phyloP scores from a whole-genome alignment of 495 filamentous ascomycete species.

The Oidiodendron maius region DNA sequence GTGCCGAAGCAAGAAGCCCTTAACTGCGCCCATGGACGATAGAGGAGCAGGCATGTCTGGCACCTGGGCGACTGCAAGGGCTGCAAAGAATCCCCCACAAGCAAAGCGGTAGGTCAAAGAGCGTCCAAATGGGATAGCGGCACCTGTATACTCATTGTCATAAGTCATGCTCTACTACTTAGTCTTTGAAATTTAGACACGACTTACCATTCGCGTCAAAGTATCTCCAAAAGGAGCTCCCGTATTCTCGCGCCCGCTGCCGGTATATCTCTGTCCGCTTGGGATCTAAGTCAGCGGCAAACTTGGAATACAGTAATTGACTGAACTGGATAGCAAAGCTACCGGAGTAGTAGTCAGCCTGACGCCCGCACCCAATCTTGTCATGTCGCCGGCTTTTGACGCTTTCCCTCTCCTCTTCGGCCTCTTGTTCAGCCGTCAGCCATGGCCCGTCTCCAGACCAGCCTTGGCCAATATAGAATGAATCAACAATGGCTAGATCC shows the following conservation, averaged over 20 bases:
- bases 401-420: too few relatives aligned
- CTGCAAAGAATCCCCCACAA: too few relatives aligned
- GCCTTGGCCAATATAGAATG: slow-evolving; percentile 51
- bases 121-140: slow-evolving; percentile 68
- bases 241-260: slow-evolving; percentile 41
- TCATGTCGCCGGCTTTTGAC: too few relatives aligned
- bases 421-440: too few relatives aligned
- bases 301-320: slow-evolving; percentile 49
- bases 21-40: too few relatives aligned
- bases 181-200: slow-evolving; percentile 1
- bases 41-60: too few relatives aligned
- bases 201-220: slow-evolving; percentile 42
- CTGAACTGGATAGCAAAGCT: slow-evolving; percentile 56
- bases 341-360: slow-evolving; percentile 60
- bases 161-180: too few relatives aligned
- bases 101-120: slow-evolving; percentile 70
- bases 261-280: slow-evolving; percentile 44
- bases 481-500: slow-evolving; percentile 55
- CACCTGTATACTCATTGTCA: too few relatives aligned
- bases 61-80: too few relatives aligned
- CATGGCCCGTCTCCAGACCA: slow-evolving; percentile 51
- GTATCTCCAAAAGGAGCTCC: slow-evolving; percentile 52
- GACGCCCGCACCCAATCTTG: too few relatives aligned
- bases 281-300: slow-evolving; percentile 48
- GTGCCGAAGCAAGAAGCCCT: too few relatives aligned